A percentile compares a stretch with the other conserved stretches of the same genome.
These are phyloP conservation scores for Vitis rotundifolia DNA, from an alignment of 164 flowering plant genomes.

Conservation along the genomic window DNA sequence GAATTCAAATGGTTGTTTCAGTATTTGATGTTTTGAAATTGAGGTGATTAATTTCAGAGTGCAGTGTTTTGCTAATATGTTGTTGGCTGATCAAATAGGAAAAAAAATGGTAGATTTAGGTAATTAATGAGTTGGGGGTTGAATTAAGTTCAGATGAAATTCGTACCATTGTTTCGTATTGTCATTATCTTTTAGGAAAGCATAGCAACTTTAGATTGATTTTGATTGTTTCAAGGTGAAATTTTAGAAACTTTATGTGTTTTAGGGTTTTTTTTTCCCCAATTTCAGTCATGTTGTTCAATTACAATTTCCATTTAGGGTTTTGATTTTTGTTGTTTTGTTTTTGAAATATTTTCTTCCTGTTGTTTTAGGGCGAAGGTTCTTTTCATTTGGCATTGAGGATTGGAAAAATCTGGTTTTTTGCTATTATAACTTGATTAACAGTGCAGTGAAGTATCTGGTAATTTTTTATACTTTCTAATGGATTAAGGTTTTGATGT, in stretches of 20 bases:
- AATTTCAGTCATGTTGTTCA: no score
- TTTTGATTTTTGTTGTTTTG: neutral
- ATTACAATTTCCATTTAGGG: neutral
- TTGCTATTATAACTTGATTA: neutral
- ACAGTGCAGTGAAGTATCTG: neutral
- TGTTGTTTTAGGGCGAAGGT: conserved; percentile 3
- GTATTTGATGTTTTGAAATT: no score
- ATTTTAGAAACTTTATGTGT: neutral
- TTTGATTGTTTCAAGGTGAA: neutral
- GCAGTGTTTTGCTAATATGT: no score
- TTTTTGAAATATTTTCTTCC: no score
- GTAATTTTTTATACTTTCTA: neutral
- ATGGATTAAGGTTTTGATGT: neutral
- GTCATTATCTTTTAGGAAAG: neutral
- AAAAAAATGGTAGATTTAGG: no score
- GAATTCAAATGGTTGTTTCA: no score
- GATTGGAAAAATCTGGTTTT: neutral
- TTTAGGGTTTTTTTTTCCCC: no score
- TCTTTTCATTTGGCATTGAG: neutral
- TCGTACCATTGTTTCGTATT: conserved; percentile 5
- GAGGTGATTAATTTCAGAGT: no score
- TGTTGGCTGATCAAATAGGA: no score
- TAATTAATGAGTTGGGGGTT: no score
- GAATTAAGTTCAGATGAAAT: no score
- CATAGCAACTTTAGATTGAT: neutral